Percentiles rank a stretch among this genome's conserved stretches.
Conservation (phyloP, 2,329 filamentous ascomycete species). For the Scleromitrula shiraiana region DNA sequence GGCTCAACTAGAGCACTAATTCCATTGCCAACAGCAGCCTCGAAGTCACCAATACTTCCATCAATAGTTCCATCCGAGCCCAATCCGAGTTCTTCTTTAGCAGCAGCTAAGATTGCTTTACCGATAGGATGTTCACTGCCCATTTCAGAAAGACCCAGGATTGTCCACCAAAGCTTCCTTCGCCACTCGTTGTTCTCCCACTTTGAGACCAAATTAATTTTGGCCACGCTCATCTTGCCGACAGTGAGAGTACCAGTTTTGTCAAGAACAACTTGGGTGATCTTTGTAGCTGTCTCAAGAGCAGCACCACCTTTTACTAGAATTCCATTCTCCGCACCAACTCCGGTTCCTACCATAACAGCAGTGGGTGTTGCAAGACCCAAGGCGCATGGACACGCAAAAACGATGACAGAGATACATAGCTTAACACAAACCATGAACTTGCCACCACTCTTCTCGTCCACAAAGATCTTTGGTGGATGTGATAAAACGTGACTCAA, state of each 20-base stretch:
- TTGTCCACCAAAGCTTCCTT: conserved; percentile 83
- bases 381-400: conserved; percentile 95
- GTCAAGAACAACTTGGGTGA: conserved; percentile 85
- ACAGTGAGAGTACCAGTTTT: conserved; percentile 94
- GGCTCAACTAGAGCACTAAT: conserved; percentile 79
- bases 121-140: conserved; percentile 94
- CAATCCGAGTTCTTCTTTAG: conserved; percentile 68
- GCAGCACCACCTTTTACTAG: conserved; percentile 95
- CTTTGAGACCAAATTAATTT: conserved; percentile 52
- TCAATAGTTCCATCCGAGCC: conserved; percentile 67
- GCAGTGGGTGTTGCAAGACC: conserved; percentile 92
- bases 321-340: conserved; percentile 91
- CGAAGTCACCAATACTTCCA: conserved; percentile 79
- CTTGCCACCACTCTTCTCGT: conserved; percentile 75
- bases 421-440: conserved; percentile 96
- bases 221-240: conserved; percentile 89
- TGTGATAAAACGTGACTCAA: conserved; percentile 76
- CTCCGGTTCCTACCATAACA: conserved; percentile 98
- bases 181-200: conserved; percentile 66
- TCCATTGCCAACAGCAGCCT: conserved; percentile 74
- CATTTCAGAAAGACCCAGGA: conserved; percentile 91
- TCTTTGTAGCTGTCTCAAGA: conserved; percentile 80
- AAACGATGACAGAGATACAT: conserved; percentile 97
- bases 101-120: conserved; percentile 71
- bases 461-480: conserved; percentile 82